Evolutionary conservation across 805 yeast genomes (phyloP).

Genomic region (Ogataea methanolica): DNA sequence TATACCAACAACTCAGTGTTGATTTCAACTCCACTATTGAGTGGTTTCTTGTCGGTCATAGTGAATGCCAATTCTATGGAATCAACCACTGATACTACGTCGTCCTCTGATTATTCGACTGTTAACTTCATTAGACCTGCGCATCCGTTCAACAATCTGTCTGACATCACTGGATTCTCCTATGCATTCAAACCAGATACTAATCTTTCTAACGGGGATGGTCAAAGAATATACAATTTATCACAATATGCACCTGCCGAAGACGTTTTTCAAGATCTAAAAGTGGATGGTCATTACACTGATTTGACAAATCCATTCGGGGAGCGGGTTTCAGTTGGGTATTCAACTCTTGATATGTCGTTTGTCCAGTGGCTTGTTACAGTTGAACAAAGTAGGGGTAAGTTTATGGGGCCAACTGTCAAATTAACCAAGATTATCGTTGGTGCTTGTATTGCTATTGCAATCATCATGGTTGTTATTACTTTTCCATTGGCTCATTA

Average conservation of each 20-base stretch:
- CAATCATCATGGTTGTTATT: slow-evolving; percentile 65
- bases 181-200: slow-evolving; percentile 38
- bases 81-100: slow-evolving; percentile 36
- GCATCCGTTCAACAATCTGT: slow-evolving; percentile 17
- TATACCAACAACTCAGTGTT: slow-evolving; percentile 69
- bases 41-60: slow-evolving; percentile 67
- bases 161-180: slow-evolving; percentile 31
- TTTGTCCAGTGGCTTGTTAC: slow-evolving; percentile 66
- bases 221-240: slow-evolving; percentile 6
- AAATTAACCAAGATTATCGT: slow-evolving; percentile 63
- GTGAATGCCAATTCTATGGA: slow-evolving; percentile 41
- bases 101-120: slow-evolving; percentile 34
- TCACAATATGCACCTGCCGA: slow-evolving; percentile 20
- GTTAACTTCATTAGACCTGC: slow-evolving; percentile 24
- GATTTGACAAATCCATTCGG: slow-evolving; percentile 34
- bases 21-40: slow-evolving; percentile 49
- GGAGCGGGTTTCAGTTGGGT: slow-evolving; percentile 52
- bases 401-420: slow-evolving; percentile 57
- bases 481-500: slow-evolving; percentile 81
- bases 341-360: slow-evolving; percentile 38
- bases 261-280: slow-evolving; percentile 13
- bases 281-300: slow-evolving; percentile 37
- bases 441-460: slow-evolving; percentile 76
- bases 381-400: slow-evolving; percentile 56
- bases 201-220: neutral